A percentile compares a stretch with the other conserved stretches of the same genome.
phyloP scores from a whole-genome alignment of 2,329 filamentous ascomycete genomes.

The Boeremia lycopersici region DNA sequence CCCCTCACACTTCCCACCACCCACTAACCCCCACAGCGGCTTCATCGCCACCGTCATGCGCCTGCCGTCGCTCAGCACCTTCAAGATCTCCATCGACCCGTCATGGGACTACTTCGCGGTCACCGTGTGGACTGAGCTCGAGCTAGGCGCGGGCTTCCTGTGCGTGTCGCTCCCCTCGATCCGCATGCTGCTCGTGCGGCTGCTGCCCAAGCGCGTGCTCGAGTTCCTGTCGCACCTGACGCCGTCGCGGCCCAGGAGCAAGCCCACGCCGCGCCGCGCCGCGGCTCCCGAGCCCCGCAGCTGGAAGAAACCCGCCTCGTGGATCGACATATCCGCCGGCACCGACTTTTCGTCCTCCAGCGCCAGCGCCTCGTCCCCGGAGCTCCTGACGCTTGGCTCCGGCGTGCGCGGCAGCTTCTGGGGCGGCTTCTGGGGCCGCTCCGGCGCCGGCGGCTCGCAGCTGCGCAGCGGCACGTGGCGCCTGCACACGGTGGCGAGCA shows the following conservation, averaged over 20 bases:
- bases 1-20: neutral
- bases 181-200: neutral
- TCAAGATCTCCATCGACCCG: constrained; percentile 25
- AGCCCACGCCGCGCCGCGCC: neutral
- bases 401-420: too few relatives aligned
- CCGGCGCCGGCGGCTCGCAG: too few relatives aligned
- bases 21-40: constrained; percentile 13
- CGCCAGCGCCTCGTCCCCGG: too few relatives aligned
- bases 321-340: neutral
- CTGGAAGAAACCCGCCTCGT: neutral
- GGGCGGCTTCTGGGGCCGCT: too few relatives aligned
- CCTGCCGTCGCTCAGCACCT: constrained; percentile 21
- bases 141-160: constrained; percentile 13
- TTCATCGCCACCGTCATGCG: constrained; percentile 34
- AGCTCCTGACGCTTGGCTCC: too few relatives aligned
- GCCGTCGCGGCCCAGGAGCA: neutral
- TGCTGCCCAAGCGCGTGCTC: neutral
- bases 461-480: too few relatives aligned
- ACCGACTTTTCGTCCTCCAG: too few relatives aligned
- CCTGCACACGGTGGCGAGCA: too few relatives aligned
- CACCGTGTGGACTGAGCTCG: constrained; percentile 27
- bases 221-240: neutral
- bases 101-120: constrained; percentile 29
- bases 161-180: neutral
- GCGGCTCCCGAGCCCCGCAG: neutral